Base-by-base conservation (phyloP, 2,329 filamentous ascomycete genomes). In the Atkinsonella texensis region DNA sequence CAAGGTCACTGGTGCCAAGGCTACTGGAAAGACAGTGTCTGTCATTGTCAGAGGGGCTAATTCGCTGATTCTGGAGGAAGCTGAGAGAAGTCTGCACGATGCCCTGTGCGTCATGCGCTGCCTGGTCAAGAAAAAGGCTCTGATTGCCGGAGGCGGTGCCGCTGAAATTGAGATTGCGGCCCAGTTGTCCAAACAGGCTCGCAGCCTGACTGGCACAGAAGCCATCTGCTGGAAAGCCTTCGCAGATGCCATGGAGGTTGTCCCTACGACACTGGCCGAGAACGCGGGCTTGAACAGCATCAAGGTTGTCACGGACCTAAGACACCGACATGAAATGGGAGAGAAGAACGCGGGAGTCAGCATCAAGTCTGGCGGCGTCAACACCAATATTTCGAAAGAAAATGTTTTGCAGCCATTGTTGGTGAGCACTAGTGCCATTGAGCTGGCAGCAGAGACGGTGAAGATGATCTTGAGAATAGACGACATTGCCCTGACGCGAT, bases 181-280 rank as follows among this genome's bases (percentile, higher is more conserved):
- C 51, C 80, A 88, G 63, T 80, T 98, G 35, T 82, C 85, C 52
- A 85, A 87, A 70, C 85, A 87, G 64, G 82, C 91, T 9, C 86
- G 90, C 59, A 83, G 84, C 61, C 76, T 96, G 54, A 84, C 84
- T 0, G 94, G 94, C 54, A 96, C 93, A 5, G 93, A 98, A 69
- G 83, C 89, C 40, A 96, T 97, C 65, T 98, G 93, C 80, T 98
- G 89, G 88, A 97, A 96, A 74, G 91, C 91, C 0, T 98, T 98
- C 65, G 93, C 94, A 1, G 91, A 98, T 57, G 93, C 93, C 8
- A 85, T 98, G 74, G 93, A 98, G 72, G 88, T 98, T 42, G 87
- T 98, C 51, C 93, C 94, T 13, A 96, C 91, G 35, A 98, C 93
- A 1, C 76, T 98, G 59, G 94, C 93, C 0, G 93, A 98, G 74